Percentiles rank a stretch among this genome's conserved stretches.
phyloP scores from a whole-genome alignment of 257 asterid genomes.

The Solanum habrochaites region DNA sequence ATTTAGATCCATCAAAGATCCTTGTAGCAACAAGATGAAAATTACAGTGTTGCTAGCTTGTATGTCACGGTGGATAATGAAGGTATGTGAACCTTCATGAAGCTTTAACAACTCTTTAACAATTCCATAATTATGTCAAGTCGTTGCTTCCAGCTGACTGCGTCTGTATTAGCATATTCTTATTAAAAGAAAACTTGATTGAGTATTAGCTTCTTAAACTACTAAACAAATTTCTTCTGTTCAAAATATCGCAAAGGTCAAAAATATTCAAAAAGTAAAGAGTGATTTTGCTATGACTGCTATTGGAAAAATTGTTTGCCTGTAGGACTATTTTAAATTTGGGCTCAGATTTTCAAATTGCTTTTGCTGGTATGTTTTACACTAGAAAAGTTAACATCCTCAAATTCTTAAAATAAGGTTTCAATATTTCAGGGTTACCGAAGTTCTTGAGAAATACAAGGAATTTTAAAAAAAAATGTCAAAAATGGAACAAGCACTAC shows the following conservation, averaged over 20 bases:
- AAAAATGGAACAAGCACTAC: not conserved
- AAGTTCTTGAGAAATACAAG: not conserved
- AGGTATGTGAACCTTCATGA: conserved; percentile 70
- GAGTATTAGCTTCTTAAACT: not conserved
- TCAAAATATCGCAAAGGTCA: not conserved
- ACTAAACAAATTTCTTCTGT: not conserved
- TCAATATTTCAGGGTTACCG: not conserved
- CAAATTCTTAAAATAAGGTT: not conserved
- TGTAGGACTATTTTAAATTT: not conserved
- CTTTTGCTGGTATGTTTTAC: not conserved
- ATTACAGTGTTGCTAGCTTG: conserved; percentile 22
- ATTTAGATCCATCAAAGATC: not conserved
- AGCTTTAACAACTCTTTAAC: conserved; percentile 79
- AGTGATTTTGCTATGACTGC: not conserved
- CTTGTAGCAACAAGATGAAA: not conserved
- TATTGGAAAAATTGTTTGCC: not conserved
- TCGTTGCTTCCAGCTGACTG: conserved; percentile 69
- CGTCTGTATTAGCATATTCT: conserved; percentile 42
- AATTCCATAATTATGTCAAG: conserved; percentile 51
- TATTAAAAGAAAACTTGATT: conserved; percentile 3
- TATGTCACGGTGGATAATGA: conserved; percentile 84
- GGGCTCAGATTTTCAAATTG: not conserved
- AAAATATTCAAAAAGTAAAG: not conserved
- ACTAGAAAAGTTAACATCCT: not conserved
- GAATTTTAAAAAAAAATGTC: not conserved